Conservation (phyloP, 2,329 filamentous ascomycete species). For the Metarhizium robertsii region DNA sequence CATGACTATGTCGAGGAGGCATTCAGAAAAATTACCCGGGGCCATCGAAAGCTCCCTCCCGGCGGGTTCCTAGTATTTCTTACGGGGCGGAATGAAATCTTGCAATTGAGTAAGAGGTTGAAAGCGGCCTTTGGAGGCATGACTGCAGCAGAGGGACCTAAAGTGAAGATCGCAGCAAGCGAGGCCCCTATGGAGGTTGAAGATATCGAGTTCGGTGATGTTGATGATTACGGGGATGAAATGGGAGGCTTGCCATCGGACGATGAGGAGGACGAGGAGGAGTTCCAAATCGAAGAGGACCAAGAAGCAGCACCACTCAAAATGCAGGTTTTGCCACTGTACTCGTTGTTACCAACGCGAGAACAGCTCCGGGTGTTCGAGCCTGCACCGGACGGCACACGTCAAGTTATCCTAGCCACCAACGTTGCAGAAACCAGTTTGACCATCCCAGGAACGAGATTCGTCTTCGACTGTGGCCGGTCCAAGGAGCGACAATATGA, state of each 20-base stretch:
- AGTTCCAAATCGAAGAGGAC: conserved; percentile 62
- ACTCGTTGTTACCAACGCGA: conserved; percentile 81
- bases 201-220: conserved; percentile 72
- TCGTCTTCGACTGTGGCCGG: conserved; percentile 90
- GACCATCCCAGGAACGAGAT: conserved; percentile 89
- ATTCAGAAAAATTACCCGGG: conserved; percentile 76
- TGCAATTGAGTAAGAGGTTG: conserved; percentile 68
- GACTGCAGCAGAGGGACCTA: conserved; percentile 48
- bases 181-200: conserved; percentile 77
- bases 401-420: conserved; percentile 83
- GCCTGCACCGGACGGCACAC: conserved; percentile 68
- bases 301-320: conserved; percentile 50
- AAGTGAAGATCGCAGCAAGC: conserved; percentile 64
- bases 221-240: conserved; percentile 51
- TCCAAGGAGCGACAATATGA: conserved; percentile 91
- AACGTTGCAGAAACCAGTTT: conserved; percentile 97
- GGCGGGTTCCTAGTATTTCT: conserved; percentile 91
- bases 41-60: conserved; percentile 80
- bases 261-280: conserved; percentile 46
- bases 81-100: conserved; percentile 88
- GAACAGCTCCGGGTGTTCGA: conserved; percentile 91
- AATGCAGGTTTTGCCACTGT: conserved; percentile 86
- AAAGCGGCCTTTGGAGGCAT: conserved; percentile 56
- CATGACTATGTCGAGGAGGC: conserved; percentile 87
- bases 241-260: conserved; percentile 51